Conservation (phyloP, 257 asterid species). For the Anisodus acutangulus region DNA sequence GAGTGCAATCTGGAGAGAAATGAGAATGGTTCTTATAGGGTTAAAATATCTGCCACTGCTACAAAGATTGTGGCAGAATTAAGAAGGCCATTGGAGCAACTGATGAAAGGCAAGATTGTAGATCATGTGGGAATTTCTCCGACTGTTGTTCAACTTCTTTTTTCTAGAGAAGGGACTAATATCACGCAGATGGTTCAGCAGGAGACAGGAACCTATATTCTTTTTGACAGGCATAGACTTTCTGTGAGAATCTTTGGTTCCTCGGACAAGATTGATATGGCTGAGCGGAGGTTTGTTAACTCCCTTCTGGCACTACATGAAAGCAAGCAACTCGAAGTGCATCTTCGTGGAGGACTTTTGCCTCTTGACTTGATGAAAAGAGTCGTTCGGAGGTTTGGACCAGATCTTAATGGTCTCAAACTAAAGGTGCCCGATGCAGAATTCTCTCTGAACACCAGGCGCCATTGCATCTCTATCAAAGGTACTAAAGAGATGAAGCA, state of each 20-base stretch:
- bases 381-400: conserved; percentile 75
- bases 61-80: conserved; percentile 77
- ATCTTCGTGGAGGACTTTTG: conserved; percentile 62
- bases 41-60: conserved; percentile 77
- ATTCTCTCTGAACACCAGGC: conserved; percentile 55
- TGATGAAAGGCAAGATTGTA: conserved; percentile 70
- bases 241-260: conserved; percentile 69
- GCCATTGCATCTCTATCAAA: conserved; percentile 61
- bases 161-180: conserved; percentile 71
- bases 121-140: conserved; percentile 69
- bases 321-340: conserved; percentile 78
- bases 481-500: conserved; percentile 73
- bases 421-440: conserved; percentile 69
- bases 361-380: conserved; percentile 94
- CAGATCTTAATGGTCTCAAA: conserved; percentile 76
- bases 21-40: conserved; percentile 68
- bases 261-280: conserved; percentile 50
- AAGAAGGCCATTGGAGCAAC: conserved; percentile 69
- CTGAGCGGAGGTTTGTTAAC: conserved; percentile 53
- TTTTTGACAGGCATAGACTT: conserved; percentile 65
- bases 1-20: conserved; percentile 62
- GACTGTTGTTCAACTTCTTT: conserved; percentile 64
- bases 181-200: conserved; percentile 64
- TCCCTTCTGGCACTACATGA: conserved; percentile 61
- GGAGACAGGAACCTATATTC: conserved; percentile 66